Conservation (phyloP, 2,329 filamentous ascomycete genomes). For the Pestalotiopsis sp. region DNA sequence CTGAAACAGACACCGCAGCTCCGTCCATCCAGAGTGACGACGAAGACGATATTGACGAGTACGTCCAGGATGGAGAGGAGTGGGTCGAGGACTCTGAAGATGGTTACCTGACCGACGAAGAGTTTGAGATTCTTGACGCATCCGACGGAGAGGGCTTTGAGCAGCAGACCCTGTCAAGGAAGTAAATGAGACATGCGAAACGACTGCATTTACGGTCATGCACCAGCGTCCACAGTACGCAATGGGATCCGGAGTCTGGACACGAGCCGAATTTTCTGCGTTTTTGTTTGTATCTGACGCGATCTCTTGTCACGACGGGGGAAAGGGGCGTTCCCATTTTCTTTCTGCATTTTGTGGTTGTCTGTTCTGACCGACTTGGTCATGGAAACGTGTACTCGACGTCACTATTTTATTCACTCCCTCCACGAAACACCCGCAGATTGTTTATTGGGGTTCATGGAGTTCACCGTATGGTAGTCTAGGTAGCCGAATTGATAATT, state of each 20-base stretch:
- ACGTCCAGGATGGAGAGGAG: conserved; percentile 55
- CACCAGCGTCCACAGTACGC: not conserved
- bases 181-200: conserved; percentile 19
- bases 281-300: conserved; percentile 6
- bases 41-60: conserved; percentile 53
- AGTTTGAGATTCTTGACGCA: conserved; percentile 96
- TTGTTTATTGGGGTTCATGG: not conserved
- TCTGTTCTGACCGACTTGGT: not conserved
- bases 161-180: conserved; percentile 40
- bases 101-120: conserved; percentile 92
- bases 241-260: not conserved
- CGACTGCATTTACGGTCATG: not conserved
- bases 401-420: not conserved
- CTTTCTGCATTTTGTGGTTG: not conserved
- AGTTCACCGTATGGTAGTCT: conserved; percentile 8
- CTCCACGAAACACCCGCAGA: conserved; percentile 8
- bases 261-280: not conserved
- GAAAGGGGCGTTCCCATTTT: not conserved
- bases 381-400: not conserved
- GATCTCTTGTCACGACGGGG: not conserved
- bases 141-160: conserved; percentile 83
- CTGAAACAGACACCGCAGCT: conserved; percentile 33
- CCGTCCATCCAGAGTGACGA: conserved; percentile 37
- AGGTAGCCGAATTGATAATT: conserved; percentile 8
- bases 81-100: conserved; percentile 66